Base-by-base conservation (phyloP, 495 filamentous ascomycete species). In the Bathelium albidoporum region DNA sequence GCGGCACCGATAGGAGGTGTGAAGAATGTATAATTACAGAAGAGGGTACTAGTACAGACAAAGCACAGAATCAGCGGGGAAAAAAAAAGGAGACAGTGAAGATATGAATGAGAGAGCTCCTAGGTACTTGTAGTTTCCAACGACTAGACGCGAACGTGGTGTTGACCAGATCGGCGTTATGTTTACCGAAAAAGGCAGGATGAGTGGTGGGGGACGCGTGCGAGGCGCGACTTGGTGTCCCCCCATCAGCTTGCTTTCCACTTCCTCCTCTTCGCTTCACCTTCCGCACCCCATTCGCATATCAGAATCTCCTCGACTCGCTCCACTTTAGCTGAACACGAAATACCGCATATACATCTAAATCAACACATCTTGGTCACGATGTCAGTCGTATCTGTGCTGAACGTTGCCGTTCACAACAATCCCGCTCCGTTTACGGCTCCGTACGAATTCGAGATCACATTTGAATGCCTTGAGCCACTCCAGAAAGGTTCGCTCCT, bases 351-450 rank as follows among this genome's bases (percentile, higher is more conserved):
- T 18, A 5, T 41, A 41, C 36, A 41, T 41, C 10, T 18, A 20
- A 12, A 55, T 55, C 49, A 12, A 28, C 49, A 29, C 4, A 9
- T 55, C 4, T 55, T 29, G 2, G 24, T 24, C 76, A 88, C 75
- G 64, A 98, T 98, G 94, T 96, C 94, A 70, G 90, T 97, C 73
- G 91, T 98, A 65, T 94, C 93, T 63, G 86, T 98, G 32, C 84
- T 98, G 43, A 91, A 91, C 73, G 94, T 97, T 63, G 89, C 93
- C 73, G 89, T 97, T 62, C 80, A 90, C 71, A 97, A 97, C 83
- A 98, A 98, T 77, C 94, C 94, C 65, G 92, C 94, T 65, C 81
- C 86, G 59, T 97, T 97, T 78, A 85, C 82, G 59, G 87, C 88
- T 66, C 83, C 89, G 32, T 98, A 97, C 73, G 83, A 91, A 74